These are phyloP conservation scores for Grifola frondosa DNA, from an alignment of 1,284 basidiomycete genomes.

Conservation along the genomic window DNA sequence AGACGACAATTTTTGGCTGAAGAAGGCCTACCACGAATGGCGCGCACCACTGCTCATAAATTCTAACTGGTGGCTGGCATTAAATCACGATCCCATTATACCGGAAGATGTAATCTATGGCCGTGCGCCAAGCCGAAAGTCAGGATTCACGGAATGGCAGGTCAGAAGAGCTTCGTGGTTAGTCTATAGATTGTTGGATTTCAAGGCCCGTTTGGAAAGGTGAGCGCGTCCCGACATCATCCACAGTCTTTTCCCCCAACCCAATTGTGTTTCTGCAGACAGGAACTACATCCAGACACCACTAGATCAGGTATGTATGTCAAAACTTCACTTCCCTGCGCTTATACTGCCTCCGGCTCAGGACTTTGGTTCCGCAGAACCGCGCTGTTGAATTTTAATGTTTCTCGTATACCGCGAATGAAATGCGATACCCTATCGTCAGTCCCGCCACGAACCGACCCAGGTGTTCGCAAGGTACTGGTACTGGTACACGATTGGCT, in stretches of 20 bases:
- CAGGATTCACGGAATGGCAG: slow-evolving; percentile 79
- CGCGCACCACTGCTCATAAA: slow-evolving; percentile 86
- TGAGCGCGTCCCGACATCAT: slow-evolving; percentile 29
- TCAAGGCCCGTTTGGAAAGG: slow-evolving; percentile 72
- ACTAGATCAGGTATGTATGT: slow-evolving; percentile 53
- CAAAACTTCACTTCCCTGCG: slow-evolving; percentile 3
- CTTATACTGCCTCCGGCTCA: slow-evolving; percentile 21
- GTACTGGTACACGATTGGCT: slow-evolving; percentile 81
- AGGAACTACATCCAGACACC: slow-evolving; percentile 55
- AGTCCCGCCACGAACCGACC: slow-evolving; percentile 38
- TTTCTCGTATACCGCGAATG: slow-evolving; percentile 68
- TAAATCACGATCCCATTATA: slow-evolving; percentile 61
- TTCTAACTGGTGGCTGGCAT: slow-evolving; percentile 98
- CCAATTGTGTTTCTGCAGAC: slow-evolving; percentile 36
- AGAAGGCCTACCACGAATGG: slow-evolving; percentile 90
- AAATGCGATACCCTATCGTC: slow-evolving; percentile 65
- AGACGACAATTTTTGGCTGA: slow-evolving; percentile 92
- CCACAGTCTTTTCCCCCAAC: too few species aligned
- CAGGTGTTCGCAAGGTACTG: slow-evolving; percentile 62
- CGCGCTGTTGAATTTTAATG: slow-evolving; percentile 71
- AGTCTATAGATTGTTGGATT: slow-evolving; percentile 73
- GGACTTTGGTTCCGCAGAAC: slow-evolving; percentile 66
- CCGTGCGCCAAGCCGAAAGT: slow-evolving; percentile 33
- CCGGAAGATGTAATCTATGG: slow-evolving; percentile 43
- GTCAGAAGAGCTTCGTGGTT: slow-evolving; percentile 86